Evolutionary conservation across 2,329 filamentous ascomycete genomes (phyloP).

Genomic region (Gaeumannomyces tritici): DNA sequence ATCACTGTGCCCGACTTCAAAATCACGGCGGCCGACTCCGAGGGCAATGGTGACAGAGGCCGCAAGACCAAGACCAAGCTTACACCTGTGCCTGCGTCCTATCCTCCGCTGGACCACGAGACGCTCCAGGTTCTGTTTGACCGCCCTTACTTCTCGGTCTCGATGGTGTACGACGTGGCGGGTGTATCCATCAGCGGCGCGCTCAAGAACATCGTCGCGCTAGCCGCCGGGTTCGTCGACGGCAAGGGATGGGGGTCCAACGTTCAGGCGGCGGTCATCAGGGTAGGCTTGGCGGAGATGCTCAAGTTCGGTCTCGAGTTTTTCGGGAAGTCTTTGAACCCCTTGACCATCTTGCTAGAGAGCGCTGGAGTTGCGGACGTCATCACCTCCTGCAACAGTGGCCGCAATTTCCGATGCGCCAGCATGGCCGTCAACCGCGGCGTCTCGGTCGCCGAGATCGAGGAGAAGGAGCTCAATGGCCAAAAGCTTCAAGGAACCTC

Average conservation of each 20-base stretch:
- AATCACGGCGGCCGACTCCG: slow-evolving; percentile 34
- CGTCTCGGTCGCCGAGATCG: slow-evolving; percentile 75
- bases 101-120: slow-evolving; percentile 76
- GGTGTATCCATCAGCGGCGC: slow-evolving; percentile 92
- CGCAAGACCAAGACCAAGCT: slow-evolving; percentile 60
- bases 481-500: slow-evolving; percentile 94
- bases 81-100: slow-evolving; percentile 67
- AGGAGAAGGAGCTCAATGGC: slow-evolving; percentile 82
- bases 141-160: slow-evolving; percentile 94
- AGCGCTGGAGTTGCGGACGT: slow-evolving; percentile 91
- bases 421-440: slow-evolving; percentile 77
- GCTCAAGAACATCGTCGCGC: slow-evolving; percentile 91
- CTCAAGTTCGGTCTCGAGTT: slow-evolving; percentile 92
- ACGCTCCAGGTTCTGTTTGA: slow-evolving; percentile 84
- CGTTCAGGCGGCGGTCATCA: slow-evolving; percentile 97
- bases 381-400: slow-evolving; percentile 87
- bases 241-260: slow-evolving; percentile 97
- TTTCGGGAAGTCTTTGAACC: slow-evolving; percentile 72
- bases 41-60: slow-evolving; percentile 57
- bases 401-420: slow-evolving; percentile 89
- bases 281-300: slow-evolving; percentile 91
- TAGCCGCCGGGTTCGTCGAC: slow-evolving; percentile 91
- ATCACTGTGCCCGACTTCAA: slow-evolving; percentile 44
- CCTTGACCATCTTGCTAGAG: slow-evolving; percentile 91
- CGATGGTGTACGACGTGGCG: slow-evolving; percentile 88